These are phyloP conservation scores for Emericellopsis atlantica DNA, from an alignment of 2,329 filamentous ascomycete species.

Conservation along the genomic window DNA sequence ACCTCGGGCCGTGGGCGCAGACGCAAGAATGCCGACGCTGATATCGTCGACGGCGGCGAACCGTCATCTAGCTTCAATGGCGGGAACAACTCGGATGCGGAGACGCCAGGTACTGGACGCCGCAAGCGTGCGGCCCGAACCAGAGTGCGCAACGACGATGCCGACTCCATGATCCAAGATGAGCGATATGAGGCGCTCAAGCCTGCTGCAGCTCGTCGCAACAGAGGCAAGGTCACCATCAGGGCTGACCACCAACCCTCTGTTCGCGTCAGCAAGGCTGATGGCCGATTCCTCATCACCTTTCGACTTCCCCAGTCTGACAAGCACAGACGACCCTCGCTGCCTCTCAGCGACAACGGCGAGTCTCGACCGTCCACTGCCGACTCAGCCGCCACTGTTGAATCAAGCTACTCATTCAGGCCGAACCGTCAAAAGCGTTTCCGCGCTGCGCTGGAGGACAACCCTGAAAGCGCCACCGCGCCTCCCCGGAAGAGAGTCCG, in stretches of 20 bases:
- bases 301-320: conserved; percentile 27
- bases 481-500: conserved; percentile 24
- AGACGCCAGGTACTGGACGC: conserved; percentile 6
- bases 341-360: conserved; percentile 24
- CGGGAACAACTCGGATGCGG: conserved; percentile 17
- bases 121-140: conserved; percentile 12
- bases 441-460: conserved; percentile 32
- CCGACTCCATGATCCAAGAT: conserved; percentile 12
- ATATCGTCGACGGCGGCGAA: conserved; percentile 12
- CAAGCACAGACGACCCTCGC: conserved; percentile 23
- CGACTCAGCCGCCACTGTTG: conserved; percentile 34
- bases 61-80: conserved; percentile 19
- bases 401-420: conserved; percentile 39
- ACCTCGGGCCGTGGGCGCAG: conserved; percentile 17
- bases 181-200: too few species aligned
- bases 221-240: too few species aligned
- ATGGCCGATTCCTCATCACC: conserved; percentile 15
- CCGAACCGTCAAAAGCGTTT: conserved; percentile 43
- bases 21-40: conserved; percentile 16
- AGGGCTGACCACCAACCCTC: too few species aligned
- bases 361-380: conserved; percentile 39
- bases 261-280: background rate
- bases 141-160: conserved; percentile 11
- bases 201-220: too few species aligned
- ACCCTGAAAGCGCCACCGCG: conserved; percentile 19